Evolutionary conservation across 495 filamentous ascomycete species (phyloP), one percentile per base, ranked within the genome.

Genomic region (Oidiodendron maius): DNA sequence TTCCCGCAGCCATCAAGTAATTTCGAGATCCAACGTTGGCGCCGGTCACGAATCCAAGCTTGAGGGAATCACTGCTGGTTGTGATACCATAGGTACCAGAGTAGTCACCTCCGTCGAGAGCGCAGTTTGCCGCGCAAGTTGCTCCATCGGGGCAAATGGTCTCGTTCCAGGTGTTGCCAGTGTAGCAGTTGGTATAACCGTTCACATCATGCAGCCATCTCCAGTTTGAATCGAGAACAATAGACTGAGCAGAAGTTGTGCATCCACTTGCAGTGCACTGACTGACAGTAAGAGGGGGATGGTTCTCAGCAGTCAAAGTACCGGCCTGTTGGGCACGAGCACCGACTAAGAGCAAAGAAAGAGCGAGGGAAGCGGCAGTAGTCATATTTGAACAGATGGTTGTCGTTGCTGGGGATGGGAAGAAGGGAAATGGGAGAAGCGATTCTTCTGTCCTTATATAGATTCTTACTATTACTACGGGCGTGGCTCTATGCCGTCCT

Each of bases 171-270:
- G 64, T 62, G 58, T 74, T 77, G 50, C 80, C 81, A 37, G 72
- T 80, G 60, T 83, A 86, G 77, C 81, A 86, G 65, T 84, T 84
- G 59, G 71, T 75, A 55, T 64, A 80, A 37, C 71, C 69, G 36
- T 61, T 61, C 15, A 60, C 64, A 0, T 61, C 60, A 53, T 83
- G 80, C 21, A 80, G 61, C 77, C 77, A 81, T 36, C 80, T 75
- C 74, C 80, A 86, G 63, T 82, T 83, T 45, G 81, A 62, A 61
- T 87, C 83, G 28, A 86, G 64, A 32, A 82, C 79, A 44, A 87
- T 49, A 12, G 56, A 59, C 40, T 55, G 48, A 32, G 51, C 25
- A 16, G 40, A 34, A 11, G 47, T 50, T 20, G 42, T 59, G 53
- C 64, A 70, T 21, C 72, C 72, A 28, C 54, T 56, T 21, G 50